phyloP scores from a whole-genome alignment of 371 early-diverging fungal genomes.

The Phascolomyces articulosus region DNA sequence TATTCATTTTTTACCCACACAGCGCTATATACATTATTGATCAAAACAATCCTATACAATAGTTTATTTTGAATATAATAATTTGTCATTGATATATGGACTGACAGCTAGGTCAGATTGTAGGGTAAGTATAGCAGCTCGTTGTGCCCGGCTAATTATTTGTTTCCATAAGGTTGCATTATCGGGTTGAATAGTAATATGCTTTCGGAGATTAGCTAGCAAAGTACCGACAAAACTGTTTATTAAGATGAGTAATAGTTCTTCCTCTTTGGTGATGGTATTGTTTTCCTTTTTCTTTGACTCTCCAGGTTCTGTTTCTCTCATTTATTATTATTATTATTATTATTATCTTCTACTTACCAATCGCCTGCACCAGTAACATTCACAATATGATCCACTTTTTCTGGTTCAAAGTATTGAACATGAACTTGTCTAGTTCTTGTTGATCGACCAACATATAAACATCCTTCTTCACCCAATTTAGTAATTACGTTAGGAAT shows the following conservation, averaged over 20 bases:
- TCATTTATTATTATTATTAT: not conserved
- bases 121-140: slow-evolving; percentile 38
- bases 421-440: not conserved
- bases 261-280: not conserved
- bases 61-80: not conserved
- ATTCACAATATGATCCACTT: slow-evolving; percentile 46
- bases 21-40: no score
- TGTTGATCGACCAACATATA: slow-evolving; percentile 32
- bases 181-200: slow-evolving; percentile 5
- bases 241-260: not conserved
- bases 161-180: slow-evolving; percentile 12
- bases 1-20: no score
- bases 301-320: not conserved
- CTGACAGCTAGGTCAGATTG: slow-evolving; percentile 45
- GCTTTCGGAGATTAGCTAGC: slow-evolving; percentile 34
- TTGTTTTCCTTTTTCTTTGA: no score
- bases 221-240: slow-evolving; percentile 51
- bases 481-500: slow-evolving; percentile 61
- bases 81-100: slow-evolving; percentile 3
- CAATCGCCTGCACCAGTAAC: slow-evolving; percentile 81
- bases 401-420: slow-evolving; percentile 44
- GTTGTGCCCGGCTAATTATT: slow-evolving; percentile 35
- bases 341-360: slow-evolving; percentile 29
- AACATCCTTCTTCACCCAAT: slow-evolving; percentile 58
- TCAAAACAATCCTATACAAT: not conserved